Conservation (phyloP, 805 yeast genomes). For the Metschnikowia continentalis region DNA sequence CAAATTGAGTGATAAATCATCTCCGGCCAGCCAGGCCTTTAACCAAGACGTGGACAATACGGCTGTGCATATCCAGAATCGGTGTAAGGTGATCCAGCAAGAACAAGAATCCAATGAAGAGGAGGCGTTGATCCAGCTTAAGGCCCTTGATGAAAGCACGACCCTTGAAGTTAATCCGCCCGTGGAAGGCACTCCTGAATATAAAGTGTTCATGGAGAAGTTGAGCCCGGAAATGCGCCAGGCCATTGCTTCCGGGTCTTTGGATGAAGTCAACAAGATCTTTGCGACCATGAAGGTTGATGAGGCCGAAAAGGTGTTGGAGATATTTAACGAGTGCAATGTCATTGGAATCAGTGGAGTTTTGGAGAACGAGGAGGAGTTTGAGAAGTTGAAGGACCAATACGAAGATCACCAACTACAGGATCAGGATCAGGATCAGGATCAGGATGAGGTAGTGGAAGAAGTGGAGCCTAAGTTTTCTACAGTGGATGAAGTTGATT, state of each 20-base stretch:
- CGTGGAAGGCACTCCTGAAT: conserved; percentile 48
- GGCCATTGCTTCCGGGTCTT: conserved; percentile 67
- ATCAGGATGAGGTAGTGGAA: background rate
- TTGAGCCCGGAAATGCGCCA: conserved; percentile 60
- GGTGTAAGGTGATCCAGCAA: conserved; percentile 65
- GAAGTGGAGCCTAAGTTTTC: conserved; percentile 5
- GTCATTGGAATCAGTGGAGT: conserved; percentile 79
- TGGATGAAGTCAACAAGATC: conserved; percentile 79
- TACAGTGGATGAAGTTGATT: conserved; percentile 12
- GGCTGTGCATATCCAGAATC: conserved; percentile 62
- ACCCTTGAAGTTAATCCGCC: conserved; percentile 73
- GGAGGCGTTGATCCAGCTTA: conserved; percentile 81
- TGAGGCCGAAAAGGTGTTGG: conserved; percentile 77
- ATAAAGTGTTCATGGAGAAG: conserved; percentile 49
- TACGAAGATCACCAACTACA: conserved; percentile 30
- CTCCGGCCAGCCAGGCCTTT: conserved; percentile 70
- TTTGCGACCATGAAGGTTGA: conserved; percentile 68
- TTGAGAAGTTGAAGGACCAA: conserved; percentile 49
- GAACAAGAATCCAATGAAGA: conserved; percentile 49
- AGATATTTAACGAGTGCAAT: conserved; percentile 71
- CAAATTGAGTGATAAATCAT: conserved; percentile 47
- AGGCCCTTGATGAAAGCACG: conserved; percentile 80
- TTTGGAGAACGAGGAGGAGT: conserved; percentile 69
- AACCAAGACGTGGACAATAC: conserved; percentile 71
- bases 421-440: background rate